Conservation (phyloP, 1,284 basidiomycete species). For the Amylostereum areolatum region DNA sequence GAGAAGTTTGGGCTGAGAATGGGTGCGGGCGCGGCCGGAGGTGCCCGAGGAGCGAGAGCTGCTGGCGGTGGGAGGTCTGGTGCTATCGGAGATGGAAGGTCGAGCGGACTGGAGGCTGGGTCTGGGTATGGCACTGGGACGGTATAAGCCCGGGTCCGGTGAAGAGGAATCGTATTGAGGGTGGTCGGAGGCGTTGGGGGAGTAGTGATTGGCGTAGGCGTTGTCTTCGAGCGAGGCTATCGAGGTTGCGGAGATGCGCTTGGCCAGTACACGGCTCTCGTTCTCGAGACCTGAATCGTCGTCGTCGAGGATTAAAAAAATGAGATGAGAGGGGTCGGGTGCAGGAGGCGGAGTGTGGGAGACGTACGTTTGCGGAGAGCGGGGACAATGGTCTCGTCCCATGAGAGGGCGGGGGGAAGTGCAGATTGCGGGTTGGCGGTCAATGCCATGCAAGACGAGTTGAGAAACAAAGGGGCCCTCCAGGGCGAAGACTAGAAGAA, state of each 20-base stretch:
- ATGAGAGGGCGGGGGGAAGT: conserved; percentile 46
- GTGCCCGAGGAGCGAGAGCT: conserved; percentile 12
- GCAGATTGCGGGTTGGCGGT: conserved; percentile 43
- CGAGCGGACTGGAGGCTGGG: neutral
- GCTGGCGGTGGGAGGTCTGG: conserved; percentile 6
- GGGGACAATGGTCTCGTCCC: conserved; percentile 69
- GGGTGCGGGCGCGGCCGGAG: conserved; percentile 42
- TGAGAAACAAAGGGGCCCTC: neutral
- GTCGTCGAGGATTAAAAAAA: conserved; percentile 3
- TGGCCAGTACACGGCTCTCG: conserved; percentile 65
- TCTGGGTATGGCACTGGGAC: conserved; percentile 4
- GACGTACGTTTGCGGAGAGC: conserved; percentile 61
- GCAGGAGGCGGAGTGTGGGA: neutral
- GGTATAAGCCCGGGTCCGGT: neutral
- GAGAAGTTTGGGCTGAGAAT: conserved; percentile 51
- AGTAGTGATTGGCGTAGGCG: conserved; percentile 17
- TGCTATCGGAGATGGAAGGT: neutral
- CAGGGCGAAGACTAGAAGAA: no score
- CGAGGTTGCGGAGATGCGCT: conserved; percentile 68
- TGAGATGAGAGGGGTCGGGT: conserved; percentile 4
- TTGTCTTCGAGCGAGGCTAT: conserved; percentile 45
- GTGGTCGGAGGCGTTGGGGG: conserved; percentile 13
- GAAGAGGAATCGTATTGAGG: conserved; percentile 4
- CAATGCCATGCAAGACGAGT: conserved; percentile 25
- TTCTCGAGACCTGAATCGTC: conserved; percentile 54